A percentile compares a stretch with the other conserved stretches of the same genome.
phyloP scores from a whole-genome alignment of 1,284 basidiomycete species.

The Tilletiopsis washingtonensis region DNA sequence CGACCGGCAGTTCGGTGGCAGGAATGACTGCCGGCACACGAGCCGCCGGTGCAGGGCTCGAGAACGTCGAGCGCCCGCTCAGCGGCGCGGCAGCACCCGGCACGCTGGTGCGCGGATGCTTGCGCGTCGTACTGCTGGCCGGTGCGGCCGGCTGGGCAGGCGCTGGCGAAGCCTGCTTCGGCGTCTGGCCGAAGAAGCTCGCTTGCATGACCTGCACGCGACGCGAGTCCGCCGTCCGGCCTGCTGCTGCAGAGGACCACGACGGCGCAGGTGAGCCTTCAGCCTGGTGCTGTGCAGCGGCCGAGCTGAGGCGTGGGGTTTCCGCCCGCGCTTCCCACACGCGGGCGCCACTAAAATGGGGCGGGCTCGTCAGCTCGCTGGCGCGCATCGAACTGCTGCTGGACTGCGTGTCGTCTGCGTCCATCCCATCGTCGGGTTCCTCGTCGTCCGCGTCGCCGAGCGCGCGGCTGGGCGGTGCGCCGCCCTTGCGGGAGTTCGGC shows the following conservation, averaged over 20 bases:
- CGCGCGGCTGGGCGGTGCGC: constrained; percentile 22
- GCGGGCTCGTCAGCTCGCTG: constrained; percentile 5
- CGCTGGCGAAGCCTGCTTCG: background rate
- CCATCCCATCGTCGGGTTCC: background rate
- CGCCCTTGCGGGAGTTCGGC: no score
- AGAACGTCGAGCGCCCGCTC: constrained; percentile 12
- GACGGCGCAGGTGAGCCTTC: constrained; percentile 11
- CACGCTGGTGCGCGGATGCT: background rate
- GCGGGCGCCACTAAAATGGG: background rate
- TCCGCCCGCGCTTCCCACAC: background rate
- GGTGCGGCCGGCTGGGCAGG: background rate
- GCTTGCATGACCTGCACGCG: constrained; percentile 47
- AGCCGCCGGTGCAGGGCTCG: constrained; percentile 1
- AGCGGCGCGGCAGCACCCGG: background rate
- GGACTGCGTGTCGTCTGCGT: constrained; percentile 1
- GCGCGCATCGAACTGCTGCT: constrained; percentile 8
- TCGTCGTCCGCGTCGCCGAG: constrained; percentile 14
- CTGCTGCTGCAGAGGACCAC: no score
- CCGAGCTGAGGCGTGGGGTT: background rate
- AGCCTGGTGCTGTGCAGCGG: background rate
- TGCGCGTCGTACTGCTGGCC: background rate
- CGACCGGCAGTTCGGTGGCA: constrained; percentile 2
- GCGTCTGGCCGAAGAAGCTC: constrained; percentile 42
- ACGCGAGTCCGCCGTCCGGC: constrained; percentile 20
- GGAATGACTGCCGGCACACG: background rate